Evolutionary conservation across 106 monocot genomes (phyloP).

Genomic region (Dendrobium nobile): DNA sequence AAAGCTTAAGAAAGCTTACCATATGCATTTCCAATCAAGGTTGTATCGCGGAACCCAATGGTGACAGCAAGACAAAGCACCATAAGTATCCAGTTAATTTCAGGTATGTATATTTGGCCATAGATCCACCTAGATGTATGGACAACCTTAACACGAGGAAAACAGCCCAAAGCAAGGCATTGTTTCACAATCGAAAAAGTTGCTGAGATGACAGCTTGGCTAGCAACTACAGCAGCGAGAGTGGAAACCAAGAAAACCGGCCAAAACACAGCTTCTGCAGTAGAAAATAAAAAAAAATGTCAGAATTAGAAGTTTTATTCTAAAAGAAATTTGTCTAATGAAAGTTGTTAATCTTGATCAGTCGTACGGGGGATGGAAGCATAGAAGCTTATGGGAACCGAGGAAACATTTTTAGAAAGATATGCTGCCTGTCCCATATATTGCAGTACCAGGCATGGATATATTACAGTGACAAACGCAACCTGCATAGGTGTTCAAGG

Average conservation of each 20-base stretch:
- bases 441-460: conserved; percentile 45
- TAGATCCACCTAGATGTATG: conserved; percentile 77
- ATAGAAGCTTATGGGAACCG: conserved; percentile 32
- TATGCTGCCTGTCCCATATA: conserved; percentile 65
- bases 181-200: conserved; percentile 93
- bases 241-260: conserved; percentile 71
- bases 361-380: conserved; percentile 46
- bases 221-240: conserved; percentile 78
- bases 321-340: not conserved
- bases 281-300: not conserved
- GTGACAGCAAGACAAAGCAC: conserved; percentile 71
- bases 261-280: conserved; percentile 80
- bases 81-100: conserved; percentile 86
- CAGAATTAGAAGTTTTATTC: not conserved
- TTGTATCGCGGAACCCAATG: conserved; percentile 63
- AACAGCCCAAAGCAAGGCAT: conserved; percentile 76
- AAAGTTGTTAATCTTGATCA: not conserved
- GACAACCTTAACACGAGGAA: conserved; percentile 84
- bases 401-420: conserved; percentile 29
- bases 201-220: conserved; percentile 85
- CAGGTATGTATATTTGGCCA: conserved; percentile 81
- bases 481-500: conserved; percentile 14
- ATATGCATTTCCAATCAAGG: conserved; percentile 73
- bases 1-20: conserved; percentile 29
- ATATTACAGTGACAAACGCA: conserved; percentile 37